These are phyloP conservation scores for Vigna angularis DNA, from an alignment of 306 rosid genomes.

Conservation along the genomic window DNA sequence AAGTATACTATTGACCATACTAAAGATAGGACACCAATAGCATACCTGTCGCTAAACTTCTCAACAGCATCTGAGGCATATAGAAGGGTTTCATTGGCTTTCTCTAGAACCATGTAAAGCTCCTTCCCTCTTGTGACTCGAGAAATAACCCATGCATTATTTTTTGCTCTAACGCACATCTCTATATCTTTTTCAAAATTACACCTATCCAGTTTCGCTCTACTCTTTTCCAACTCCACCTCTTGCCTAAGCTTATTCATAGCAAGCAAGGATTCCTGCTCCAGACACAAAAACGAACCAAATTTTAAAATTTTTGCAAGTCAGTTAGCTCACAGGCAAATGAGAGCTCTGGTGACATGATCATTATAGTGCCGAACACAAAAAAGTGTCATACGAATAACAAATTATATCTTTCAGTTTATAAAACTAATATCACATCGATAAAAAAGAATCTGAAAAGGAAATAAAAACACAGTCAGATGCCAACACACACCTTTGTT, in stretches of 20 bases:
- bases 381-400: constrained; percentile 8
- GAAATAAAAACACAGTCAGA: constrained; percentile 13
- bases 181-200: constrained; percentile 80
- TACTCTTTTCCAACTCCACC: constrained; percentile 85
- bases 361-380: constrained; percentile 32
- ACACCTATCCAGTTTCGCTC: constrained; percentile 58
- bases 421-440: constrained; percentile 26
- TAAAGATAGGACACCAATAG: constrained; percentile 19
- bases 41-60: constrained; percentile 91
- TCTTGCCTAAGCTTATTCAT: constrained; percentile 87
- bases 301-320: constrained; percentile 24
- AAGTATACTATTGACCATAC: constrained; percentile 22
- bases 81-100: constrained; percentile 88
- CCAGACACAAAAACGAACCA: constrained; percentile 37
- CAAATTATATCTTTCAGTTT: constrained; percentile 27
- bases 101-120: constrained; percentile 93
- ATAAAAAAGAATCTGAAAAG: constrained; percentile 11
- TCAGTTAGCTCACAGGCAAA: constrained; percentile 14
- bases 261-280: constrained; percentile 90
- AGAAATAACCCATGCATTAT: constrained; percentile 92
- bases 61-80: constrained; percentile 96
- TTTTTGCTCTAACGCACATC: constrained; percentile 85
- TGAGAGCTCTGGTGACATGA: constrained; percentile 4
- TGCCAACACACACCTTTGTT: constrained; percentile 66
- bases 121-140: constrained; percentile 91